Evolutionary conservation across 1,284 basidiomycete genomes (phyloP), one percentile per base, ranked within the genome.

Genomic region (Ustilago bromivora): DNA sequence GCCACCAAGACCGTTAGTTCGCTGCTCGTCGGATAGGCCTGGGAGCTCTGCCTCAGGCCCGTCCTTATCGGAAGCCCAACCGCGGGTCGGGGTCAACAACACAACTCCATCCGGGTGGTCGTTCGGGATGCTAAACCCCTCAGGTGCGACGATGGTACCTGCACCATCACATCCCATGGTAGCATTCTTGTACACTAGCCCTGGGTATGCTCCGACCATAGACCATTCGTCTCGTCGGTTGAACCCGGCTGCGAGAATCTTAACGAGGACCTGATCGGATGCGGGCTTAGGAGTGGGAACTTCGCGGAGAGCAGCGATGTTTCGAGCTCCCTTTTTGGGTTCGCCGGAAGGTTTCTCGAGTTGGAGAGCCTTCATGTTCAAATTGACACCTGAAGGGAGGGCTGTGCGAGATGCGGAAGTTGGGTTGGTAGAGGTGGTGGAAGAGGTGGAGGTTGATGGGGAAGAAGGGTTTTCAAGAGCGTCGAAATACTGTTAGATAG

Each of bases 161-260:
- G 91, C 92, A 43, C 91, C 92, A 80, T 94, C 93, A 56, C 91
- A 89, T 12, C 93, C 93, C 38, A 93, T 70, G 0, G 82, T 89
- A 0, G 90, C 89, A 57, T 88, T 89, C 3, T 90, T 91, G 57
- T 89, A 87, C 2, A 86, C 86, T 46, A 94, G 91, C 6, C 88
- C 88, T 0, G 93, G 93, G 80, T 94, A 94, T 76, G 88, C 87
- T 15, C 91, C 92, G 69, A 89, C 89, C 40, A 92, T 89, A 2
- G 80, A 80, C 93, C 93, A 94, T 77, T 94, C 92, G 83, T 94
- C 93, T 80, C 92, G 88, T 74, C 91, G 92, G 84, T 94, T 94
- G 88, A 93, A 93, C n/a, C 89, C 90, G 0, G 89, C 92, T 10
- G 92, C 92, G 17, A 87, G 71, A 55, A 84, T 77, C 73, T 81